Conservation (phyloP, 305 asterid species). For the Solanum chacoense region DNA sequence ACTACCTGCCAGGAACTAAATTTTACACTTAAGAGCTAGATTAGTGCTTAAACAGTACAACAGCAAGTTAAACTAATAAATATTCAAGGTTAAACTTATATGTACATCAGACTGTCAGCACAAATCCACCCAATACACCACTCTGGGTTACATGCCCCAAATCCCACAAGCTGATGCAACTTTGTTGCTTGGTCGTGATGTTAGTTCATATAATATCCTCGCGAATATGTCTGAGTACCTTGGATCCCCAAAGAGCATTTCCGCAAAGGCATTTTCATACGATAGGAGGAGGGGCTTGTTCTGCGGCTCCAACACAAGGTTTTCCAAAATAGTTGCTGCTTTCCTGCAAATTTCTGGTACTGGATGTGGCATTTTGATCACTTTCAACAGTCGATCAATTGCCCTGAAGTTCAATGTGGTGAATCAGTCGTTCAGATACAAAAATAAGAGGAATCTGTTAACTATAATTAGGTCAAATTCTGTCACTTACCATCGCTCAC, state of each 20-base stretch:
- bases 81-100: not conserved
- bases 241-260: constrained; percentile 71
- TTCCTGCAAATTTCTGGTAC: constrained; percentile 90
- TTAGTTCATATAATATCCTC: constrained; percentile 71
- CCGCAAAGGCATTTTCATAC: constrained; percentile 80
- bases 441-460: not conserved
- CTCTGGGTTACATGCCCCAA: constrained; percentile 70
- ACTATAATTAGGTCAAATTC: not conserved
- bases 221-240: constrained; percentile 80
- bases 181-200: constrained; percentile 69
- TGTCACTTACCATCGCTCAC: constrained; percentile 68
- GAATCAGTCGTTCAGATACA: not conserved
- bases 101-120: not conserved
- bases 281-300: constrained; percentile 69
- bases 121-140: not conserved
- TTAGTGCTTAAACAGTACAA: not conserved
- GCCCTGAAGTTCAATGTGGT: constrained; percentile 47
- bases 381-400: constrained; percentile 72
- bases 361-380: constrained; percentile 72
- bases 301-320: constrained; percentile 90
- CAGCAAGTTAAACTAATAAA: not conserved
- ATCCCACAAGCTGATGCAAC: constrained; percentile 74
- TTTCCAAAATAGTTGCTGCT: constrained; percentile 82
- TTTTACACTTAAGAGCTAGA: not conserved
- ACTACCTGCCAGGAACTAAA: not conserved